Percentiles rank a stretch among this genome's conserved stretches.
phyloP scores from a whole-genome alignment of 2,329 filamentous ascomycete species.

The Aspergillus glaucus region DNA sequence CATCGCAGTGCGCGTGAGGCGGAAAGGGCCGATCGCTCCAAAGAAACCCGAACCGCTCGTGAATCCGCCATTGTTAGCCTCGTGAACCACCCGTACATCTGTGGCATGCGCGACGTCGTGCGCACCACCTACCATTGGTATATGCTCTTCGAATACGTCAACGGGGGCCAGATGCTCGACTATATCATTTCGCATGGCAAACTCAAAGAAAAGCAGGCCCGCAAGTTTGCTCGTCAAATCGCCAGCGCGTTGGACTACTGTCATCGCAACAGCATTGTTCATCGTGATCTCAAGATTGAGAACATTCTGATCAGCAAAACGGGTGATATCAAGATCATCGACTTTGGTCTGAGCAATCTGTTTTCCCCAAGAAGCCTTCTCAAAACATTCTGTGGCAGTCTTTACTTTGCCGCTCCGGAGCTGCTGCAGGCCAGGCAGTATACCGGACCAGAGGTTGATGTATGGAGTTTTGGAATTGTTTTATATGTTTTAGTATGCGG shows the following conservation, averaged over 20 bases:
- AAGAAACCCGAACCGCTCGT: constrained; percentile 88
- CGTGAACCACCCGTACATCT: constrained; percentile 91
- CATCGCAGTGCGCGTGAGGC: constrained; percentile 65
- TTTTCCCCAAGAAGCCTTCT: constrained; percentile 79
- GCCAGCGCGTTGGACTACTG: constrained; percentile 95
- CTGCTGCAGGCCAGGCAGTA: constrained; percentile 89
- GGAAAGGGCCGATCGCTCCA: constrained; percentile 89
- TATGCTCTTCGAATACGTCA: constrained; percentile 99
- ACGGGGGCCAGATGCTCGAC: constrained; percentile 98
- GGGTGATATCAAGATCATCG: constrained; percentile 98
- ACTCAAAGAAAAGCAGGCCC: constrained; percentile 94
- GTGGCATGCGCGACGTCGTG: constrained; percentile 89
- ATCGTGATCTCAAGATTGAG: constrained; percentile 96
- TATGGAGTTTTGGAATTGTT: constrained; percentile 98
- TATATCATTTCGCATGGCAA: constrained; percentile 98
- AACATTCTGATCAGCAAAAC: constrained; percentile 99
- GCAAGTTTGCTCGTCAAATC: constrained; percentile 96
- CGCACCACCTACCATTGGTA: constrained; percentile 99
- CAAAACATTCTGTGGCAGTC: constrained; percentile 94
- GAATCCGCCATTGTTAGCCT: constrained; percentile 96
- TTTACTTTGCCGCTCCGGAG: constrained; percentile 96
- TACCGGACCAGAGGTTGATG: constrained; percentile 90
- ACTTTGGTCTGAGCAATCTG: constrained; percentile 94
- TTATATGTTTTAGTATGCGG: constrained; percentile 95
- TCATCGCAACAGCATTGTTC: constrained; percentile 95